Percentiles rank a stretch among this genome's conserved stretches.
Conservation (phyloP, 2,329 filamentous ascomycete genomes). For the Epichloe aotearoae region DNA sequence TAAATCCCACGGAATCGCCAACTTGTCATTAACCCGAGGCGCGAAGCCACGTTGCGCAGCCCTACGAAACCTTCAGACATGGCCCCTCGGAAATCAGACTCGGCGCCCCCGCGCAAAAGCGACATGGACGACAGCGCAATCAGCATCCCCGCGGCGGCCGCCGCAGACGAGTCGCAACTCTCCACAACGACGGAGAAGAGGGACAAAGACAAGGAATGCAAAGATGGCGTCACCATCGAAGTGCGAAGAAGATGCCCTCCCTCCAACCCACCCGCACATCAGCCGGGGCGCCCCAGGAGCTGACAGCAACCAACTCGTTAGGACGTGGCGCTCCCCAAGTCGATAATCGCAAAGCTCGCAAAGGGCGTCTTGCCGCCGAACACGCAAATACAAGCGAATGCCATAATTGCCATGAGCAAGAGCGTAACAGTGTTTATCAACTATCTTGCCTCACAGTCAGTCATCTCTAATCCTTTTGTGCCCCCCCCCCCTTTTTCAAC, state of each 20-base stretch:
- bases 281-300: not conserved
- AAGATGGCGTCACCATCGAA: slow-evolving; percentile 38
- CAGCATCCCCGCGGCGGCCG: slow-evolving; percentile 9
- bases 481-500: too few species aligned
- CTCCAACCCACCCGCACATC: too few species aligned
- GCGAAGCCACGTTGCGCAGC: not conserved
- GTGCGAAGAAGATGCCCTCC: slow-evolving; percentile 18
- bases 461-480: too few species aligned
- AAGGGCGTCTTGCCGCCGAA: slow-evolving; percentile 71
- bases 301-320: slow-evolving; percentile 16
- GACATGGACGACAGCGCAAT: slow-evolving; percentile 26
- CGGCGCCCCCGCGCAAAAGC: slow-evolving; percentile 21
- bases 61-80: slow-evolving; percentile 20
- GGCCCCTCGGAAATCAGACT: slow-evolving; percentile 44
- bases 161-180: slow-evolving; percentile 1
- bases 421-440: slow-evolving; percentile 75
- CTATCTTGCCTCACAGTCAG: slow-evolving; percentile 60
- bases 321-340: slow-evolving; percentile 68
- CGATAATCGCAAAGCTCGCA: slow-evolving; percentile 65
- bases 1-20: too few species aligned
- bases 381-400: slow-evolving; percentile 74
- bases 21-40: too few species aligned
- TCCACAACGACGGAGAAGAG: slow-evolving; percentile 12
- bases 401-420: slow-evolving; percentile 65
- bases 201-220: slow-evolving; percentile 17